Evolutionary conservation across 1,139 yeast species (phyloP).

Genomic region (Kurtzmaniella quercitrusa): DNA sequence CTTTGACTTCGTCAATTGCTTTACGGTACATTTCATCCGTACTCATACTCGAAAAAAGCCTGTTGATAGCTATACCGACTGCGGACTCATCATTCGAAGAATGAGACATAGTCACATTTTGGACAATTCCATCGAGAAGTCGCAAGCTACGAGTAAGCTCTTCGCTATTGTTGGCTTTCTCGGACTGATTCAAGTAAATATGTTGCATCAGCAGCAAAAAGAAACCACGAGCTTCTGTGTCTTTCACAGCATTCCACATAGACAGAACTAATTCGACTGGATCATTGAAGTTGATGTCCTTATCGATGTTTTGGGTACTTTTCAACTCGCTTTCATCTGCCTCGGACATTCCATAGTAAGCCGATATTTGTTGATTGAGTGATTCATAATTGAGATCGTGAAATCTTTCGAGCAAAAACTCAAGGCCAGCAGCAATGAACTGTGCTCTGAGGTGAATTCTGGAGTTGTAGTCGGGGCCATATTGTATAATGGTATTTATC

Average conservation of each 20-base stretch:
- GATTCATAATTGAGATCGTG: conserved; percentile 58
- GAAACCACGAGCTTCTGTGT: conserved; percentile 69
- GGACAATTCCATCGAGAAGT: conserved; percentile 76
- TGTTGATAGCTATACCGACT: conserved; percentile 78
- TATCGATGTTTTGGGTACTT: conserved; percentile 57
- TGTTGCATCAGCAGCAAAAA: conserved; percentile 81
- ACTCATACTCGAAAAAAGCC: conserved; percentile 70
- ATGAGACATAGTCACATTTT: conserved; percentile 69
- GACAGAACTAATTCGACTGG: conserved; percentile 70
- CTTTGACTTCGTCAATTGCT: conserved; percentile 71
- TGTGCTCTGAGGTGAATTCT: conserved; percentile 77
- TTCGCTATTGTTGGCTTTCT: conserved; percentile 43
- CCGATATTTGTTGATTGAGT: conserved; percentile 62
- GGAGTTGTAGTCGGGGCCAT: conserved; percentile 60
- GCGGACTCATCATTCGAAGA: conserved; percentile 69
- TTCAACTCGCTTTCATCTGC: conserved; percentile 67
- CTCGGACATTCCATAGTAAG: conserved; percentile 62
- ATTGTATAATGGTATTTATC: conserved; percentile 66
- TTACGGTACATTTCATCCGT: conserved; percentile 88
- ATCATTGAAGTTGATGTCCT: conserved; percentile 62
- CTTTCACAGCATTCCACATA: conserved; percentile 67
- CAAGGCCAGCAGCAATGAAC: conserved; percentile 72
- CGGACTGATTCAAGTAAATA: conserved; percentile 68
- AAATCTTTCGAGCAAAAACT: conserved; percentile 59
- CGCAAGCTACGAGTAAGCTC: conserved; percentile 66